These are phyloP conservation scores for Tricholoma flavovirens DNA, from an alignment of 768 basidiomycete genomes.

Conservation along the genomic window DNA sequence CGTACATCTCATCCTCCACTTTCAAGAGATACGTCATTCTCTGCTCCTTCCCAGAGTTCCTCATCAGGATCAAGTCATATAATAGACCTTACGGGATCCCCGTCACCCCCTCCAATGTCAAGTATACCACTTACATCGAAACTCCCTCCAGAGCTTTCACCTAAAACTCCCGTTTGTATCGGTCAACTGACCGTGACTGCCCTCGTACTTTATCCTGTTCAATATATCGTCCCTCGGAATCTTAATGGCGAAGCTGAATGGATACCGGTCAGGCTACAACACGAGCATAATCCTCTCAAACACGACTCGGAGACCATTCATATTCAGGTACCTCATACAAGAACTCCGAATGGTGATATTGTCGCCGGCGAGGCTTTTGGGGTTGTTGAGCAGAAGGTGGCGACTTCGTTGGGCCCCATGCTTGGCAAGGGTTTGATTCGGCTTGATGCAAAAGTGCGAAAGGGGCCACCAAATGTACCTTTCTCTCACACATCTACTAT, in stretches of 20 bases:
- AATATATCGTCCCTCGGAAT: constrained; percentile 53
- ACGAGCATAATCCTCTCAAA: constrained; percentile 60
- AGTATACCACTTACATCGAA: constrained; percentile 18
- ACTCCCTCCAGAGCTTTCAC: constrained; percentile 57
- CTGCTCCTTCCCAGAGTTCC: constrained; percentile 11
- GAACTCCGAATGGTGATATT: constrained; percentile 47
- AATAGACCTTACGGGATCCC: constrained; percentile 73
- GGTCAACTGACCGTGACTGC: constrained; percentile 80
- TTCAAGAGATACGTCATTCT: constrained; percentile 16
- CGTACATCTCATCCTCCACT: constrained; percentile 21
- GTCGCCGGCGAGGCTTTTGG: constrained; percentile 65
- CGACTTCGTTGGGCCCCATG: constrained; percentile 75
- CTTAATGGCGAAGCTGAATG: constrained; percentile 49
- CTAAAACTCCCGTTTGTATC: constrained; percentile 84
- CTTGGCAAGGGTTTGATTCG: constrained; percentile 79
- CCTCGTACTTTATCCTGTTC: constrained; percentile 76
- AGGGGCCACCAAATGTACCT: constrained; percentile 53
- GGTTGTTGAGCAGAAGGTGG: constrained; percentile 83
- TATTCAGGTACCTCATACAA: constrained; percentile 58
- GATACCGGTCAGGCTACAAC: constrained; percentile 63
- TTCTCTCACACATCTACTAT: constrained; percentile 13
- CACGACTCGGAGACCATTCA: constrained; percentile 68
- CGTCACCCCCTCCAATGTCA: constrained; percentile 42
- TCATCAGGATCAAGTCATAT: constrained; percentile 39
- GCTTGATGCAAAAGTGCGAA: constrained; percentile 70